Evolutionary conservation across 2,329 filamentous ascomycete species (phyloP).

Genomic region (Fusarium poae): DNA sequence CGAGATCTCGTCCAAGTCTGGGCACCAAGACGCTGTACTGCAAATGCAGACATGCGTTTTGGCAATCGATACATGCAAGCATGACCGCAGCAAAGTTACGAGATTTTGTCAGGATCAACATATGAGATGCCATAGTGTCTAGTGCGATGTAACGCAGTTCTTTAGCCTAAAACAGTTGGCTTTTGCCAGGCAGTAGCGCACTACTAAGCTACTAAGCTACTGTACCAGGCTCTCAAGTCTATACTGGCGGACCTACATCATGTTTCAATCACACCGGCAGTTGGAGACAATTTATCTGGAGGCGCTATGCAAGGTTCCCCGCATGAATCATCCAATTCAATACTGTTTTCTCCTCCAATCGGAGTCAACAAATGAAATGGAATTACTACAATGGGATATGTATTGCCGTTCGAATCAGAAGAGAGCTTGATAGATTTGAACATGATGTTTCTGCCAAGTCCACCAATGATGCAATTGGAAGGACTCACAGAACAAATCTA

Average conservation of each 20-base stretch:
- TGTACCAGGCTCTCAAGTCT: neutral
- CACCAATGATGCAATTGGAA: neutral
- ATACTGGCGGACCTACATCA: neutral
- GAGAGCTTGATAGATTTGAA: neutral
- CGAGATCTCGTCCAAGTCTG: neutral
- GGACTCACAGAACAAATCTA: neutral
- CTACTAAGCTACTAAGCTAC: too few species aligned
- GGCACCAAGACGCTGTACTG: neutral
- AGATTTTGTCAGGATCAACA: neutral
- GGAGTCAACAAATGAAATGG: neutral
- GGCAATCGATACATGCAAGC: neutral
- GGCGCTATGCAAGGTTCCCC: neutral
- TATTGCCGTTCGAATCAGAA: slow-evolving; percentile 3
- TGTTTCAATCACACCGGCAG: neutral
- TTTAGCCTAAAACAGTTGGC: neutral
- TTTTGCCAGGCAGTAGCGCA: neutral
- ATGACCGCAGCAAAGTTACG: neutral
- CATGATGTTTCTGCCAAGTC: neutral
- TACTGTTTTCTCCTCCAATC: neutral
- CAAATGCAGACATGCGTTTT: neutral
- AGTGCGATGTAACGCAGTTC: neutral
- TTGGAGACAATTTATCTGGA: neutral
- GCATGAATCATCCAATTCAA: neutral
- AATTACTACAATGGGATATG: neutral
- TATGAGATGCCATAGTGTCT: neutral